Evolutionary conservation across 176 grass and related monocot species (phyloP).

Genomic region (Oryza brachyantha): DNA sequence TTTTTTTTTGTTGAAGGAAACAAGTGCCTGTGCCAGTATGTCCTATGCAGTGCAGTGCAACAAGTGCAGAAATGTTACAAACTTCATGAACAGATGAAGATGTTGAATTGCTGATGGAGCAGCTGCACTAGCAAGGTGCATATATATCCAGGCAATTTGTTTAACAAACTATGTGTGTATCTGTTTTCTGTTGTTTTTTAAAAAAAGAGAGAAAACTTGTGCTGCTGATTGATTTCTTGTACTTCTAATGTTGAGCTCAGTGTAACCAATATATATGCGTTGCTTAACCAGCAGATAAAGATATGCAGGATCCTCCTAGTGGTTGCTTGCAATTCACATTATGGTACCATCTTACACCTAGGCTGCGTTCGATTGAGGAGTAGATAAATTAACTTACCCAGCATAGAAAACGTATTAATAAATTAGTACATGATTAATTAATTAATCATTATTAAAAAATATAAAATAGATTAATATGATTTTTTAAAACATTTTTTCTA

Average conservation of each 20-base stretch:
- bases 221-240: background rate
- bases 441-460: too few species aligned
- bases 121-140: background rate
- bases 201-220: background rate
- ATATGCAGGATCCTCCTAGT: background rate
- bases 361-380: too few species aligned
- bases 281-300: background rate
- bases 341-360: background rate
- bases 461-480: too few species aligned
- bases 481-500: too few species aligned
- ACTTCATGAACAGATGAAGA: background rate
- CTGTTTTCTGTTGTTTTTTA: background rate
- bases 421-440: too few species aligned
- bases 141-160: too few species aligned
- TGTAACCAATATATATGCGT: background rate
- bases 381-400: too few species aligned
- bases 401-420: too few species aligned
- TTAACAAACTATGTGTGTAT: background rate
- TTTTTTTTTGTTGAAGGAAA: background rate
- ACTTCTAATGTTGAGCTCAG: background rate
- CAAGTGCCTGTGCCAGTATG: background rate
- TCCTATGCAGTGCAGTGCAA: background rate
- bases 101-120: too few species aligned
- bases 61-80: background rate
- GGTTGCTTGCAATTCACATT: conserved; percentile 15